Evolutionary conservation across 1,284 basidiomycete species (phyloP), one percentile per base, ranked within the genome.

Genomic region (Ustilago cynodontis): DNA sequence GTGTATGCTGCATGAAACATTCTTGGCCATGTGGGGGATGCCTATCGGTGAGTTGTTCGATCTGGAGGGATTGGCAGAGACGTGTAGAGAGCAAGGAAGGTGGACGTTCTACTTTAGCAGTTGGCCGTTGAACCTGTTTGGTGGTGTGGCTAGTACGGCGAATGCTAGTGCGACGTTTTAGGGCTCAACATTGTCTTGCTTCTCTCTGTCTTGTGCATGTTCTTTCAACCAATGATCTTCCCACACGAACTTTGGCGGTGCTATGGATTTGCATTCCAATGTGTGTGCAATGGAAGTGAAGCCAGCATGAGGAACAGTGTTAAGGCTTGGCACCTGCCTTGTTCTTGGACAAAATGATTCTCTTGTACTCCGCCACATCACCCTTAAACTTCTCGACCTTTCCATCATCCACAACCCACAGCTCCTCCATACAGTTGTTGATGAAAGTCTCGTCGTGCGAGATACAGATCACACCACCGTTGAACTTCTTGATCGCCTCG

Each of bases 311-410:
- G 20, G 41, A 43, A 37, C 35, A 37, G 14, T 50, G 5, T 47
- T 33, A 57, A 13, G 55, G 55, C n/a, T 41, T 39, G 9, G 50
- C 53, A 13, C 29, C 26, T 26, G 59, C 59, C 71, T 82, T 82
- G 63, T 82, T 82, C 58, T 71, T 78, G 53, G 69, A 69, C 14
- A 84, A 54, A 61, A 82, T 80, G 81, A 89, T 80, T 66, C 91
- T 92, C 92, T 98, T 98, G 89, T 98, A 98, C 49, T 90, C 91
- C 77, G 93, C 90, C 1, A 98, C 95, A 82, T 96, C 94, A 54
- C 95, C 95, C 85, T 88, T 90, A 89, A 95, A 97, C 86, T 94
- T 94, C 66, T 88, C 88, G 22, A 94, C 93, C 1, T 91, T 92
- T 31, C 90, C 91, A 81, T 96, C 93, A 18, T 91, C 93, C 82